Evolutionary conservation across 257 asterid genomes (phyloP).

Genomic region (Sherardia arvensis): DNA sequence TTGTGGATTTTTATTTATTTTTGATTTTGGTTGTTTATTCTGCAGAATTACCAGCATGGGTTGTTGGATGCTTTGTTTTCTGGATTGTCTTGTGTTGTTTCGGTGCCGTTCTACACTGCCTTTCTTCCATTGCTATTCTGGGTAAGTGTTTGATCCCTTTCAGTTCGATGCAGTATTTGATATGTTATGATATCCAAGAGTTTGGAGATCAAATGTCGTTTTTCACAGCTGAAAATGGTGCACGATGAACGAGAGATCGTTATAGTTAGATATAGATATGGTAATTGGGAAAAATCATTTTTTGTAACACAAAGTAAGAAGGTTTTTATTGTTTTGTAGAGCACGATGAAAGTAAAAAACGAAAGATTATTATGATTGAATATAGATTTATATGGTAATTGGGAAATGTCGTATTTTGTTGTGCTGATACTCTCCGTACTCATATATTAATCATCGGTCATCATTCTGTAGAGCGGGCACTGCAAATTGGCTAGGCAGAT

Average conservation of each 20-base stretch:
- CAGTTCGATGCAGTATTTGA: background rate
- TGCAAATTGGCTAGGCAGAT: conserved; percentile 90
- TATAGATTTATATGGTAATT: no score
- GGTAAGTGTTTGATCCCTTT: conserved; percentile 29
- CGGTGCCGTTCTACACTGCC: conserved; percentile 95
- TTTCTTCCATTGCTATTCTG: conserved; percentile 95
- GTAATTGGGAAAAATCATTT: no score
- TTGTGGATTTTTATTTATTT: background rate
- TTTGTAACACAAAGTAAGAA: no score
- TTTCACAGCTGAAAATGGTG: no score
- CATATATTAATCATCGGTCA: background rate
- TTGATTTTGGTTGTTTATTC: no score
- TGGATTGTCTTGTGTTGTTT: conserved; percentile 72
- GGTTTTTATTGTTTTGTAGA: background rate
- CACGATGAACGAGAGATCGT: no score
- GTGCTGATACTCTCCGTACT: background rate
- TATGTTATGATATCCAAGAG: background rate
- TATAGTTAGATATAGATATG: no score
- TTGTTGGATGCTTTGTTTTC: conserved; percentile 74
- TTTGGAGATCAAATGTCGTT: background rate
- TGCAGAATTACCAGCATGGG: conserved; percentile 58
- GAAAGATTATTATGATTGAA: background rate
- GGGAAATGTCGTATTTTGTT: background rate
- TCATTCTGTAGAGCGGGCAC: conserved; percentile 69
- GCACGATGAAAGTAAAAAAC: background rate